Base-by-base conservation (phyloP, 78 protist genomes). In the Dictyostelium citrinum region DNA sequence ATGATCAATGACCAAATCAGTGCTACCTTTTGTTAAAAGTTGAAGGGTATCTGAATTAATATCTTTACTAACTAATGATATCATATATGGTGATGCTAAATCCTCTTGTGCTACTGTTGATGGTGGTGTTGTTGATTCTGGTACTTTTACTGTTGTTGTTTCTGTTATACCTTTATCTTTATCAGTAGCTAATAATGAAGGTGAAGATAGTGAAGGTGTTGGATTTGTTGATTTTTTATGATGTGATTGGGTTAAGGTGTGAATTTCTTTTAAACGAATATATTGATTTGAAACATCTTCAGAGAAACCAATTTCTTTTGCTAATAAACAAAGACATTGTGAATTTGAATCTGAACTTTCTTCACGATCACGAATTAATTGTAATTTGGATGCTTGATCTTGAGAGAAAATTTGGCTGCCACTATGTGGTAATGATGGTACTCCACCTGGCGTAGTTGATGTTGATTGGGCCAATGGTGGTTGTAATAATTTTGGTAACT, bases 251-350 rank as follows among this genome's bases (percentile, higher is more conserved):
- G 91, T 84, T 17, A 91, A 74, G 0, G 95, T 91, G 20, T 91
- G 92, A 31, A 91, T 91, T 60, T 82, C 90, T 43, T 91, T 91
- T 20, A 91, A 61, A 41, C 77, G 51, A 49, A 51, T 60, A 51
- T 72, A 91, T 70, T 83, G 85, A 22, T 80, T 81, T 35, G 85
- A 55, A 7, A 80, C 95, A 33, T 91, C 95, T 8, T 91, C 86
- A 39, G 91, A 79, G 80, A 91, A 91, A 9, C 95, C 95, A 84
- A 91, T 91, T 45, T 91, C 95, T 76, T 78, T 82, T 7, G 92
- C 95, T 61, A 91, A 41, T 24, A 84, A 58, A 83, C 95, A 91
- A 16, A 91, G 95, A 61, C 95, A 91, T 51, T 91, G 95, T 2
- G 79, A 55, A 83, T 82, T 84, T 90, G 84, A 68, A 49, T 72